phyloP scores from a whole-genome alignment of 306 rosid species.

The Begonia loranthoides region DNA sequence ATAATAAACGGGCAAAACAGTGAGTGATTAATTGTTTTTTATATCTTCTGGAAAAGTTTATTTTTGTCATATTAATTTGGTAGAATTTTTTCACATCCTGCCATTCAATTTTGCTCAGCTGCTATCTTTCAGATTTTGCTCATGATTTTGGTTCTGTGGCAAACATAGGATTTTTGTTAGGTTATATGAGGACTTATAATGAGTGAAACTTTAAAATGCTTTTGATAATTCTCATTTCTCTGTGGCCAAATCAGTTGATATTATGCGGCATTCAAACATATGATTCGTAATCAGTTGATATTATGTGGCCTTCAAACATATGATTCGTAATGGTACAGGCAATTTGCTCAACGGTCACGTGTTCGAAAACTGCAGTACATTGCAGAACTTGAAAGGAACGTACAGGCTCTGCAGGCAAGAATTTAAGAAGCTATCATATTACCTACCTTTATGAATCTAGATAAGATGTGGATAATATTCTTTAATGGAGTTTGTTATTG shows the following conservation, averaged over 20 bases:
- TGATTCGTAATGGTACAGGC: slow-evolving; percentile 34
- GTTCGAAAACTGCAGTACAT: slow-evolving; percentile 97
- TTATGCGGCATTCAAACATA: no score
- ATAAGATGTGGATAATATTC: neutral
- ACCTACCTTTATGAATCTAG: neutral
- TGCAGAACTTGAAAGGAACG: slow-evolving; percentile 96
- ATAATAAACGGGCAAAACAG: slow-evolving; percentile 97
- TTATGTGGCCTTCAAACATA: no score
- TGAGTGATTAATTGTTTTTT: slow-evolving; percentile 22
- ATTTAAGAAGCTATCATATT: slow-evolving; percentile 13
- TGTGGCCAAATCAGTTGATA: no score
- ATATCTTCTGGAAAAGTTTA: slow-evolving; percentile 4
- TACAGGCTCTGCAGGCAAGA: slow-evolving; percentile 86
- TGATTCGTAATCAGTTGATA: no score
- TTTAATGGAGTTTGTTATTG: neutral
- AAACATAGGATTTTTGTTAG: no score
- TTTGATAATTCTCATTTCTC: no score
- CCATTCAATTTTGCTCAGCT: slow-evolving; percentile 3
- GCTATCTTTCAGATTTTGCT: no score
- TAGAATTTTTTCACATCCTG: slow-evolving; percentile 6
- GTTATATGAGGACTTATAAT: no score
- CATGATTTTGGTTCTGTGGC: no score
- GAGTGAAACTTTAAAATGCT: no score
- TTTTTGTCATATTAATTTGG: slow-evolving; percentile 9
- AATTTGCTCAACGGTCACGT: slow-evolving; percentile 97